Conservation (phyloP, 1,284 basidiomycete genomes). For the Melampsora occidentalis region DNA sequence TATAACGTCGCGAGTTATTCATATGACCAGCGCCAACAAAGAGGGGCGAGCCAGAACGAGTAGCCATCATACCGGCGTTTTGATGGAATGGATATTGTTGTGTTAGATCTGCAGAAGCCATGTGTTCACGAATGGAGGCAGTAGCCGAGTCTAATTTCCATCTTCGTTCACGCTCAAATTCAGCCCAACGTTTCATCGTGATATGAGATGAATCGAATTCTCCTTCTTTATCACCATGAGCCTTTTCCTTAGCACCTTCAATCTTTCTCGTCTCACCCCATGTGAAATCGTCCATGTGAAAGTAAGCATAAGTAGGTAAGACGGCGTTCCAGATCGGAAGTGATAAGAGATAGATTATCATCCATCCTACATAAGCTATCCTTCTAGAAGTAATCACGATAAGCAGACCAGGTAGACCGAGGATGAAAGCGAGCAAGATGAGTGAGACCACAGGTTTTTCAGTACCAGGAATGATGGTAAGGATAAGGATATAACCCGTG, state of each 20-base stretch:
- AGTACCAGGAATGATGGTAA: constrained; percentile 50
- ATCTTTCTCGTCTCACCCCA: constrained; percentile 56
- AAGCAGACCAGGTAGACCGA: constrained; percentile 57
- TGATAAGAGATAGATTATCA: constrained; percentile 56
- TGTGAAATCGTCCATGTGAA: constrained; percentile 56
- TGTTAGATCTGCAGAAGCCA: constrained; percentile 62
- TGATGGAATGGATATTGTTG: not conserved
- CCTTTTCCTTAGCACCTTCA: constrained; percentile 48
- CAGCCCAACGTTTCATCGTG: constrained; percentile 98
- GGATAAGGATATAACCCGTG: constrained; percentile 53
- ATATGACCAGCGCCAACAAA: constrained; percentile 11
- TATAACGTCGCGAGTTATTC: not conserved
- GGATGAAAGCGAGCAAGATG: constrained; percentile 54
- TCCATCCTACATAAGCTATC: constrained; percentile 57
- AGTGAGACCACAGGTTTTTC: constrained; percentile 50
- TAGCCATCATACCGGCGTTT: not conserved
- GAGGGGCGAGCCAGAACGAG: constrained; percentile 12
- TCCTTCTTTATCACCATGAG: constrained; percentile 65
- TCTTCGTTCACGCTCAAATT: constrained; percentile 92
- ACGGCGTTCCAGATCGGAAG: constrained; percentile 57
- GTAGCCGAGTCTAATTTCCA: constrained; percentile 73
- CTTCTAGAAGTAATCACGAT: constrained; percentile 56
- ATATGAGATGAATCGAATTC: constrained; percentile 94
- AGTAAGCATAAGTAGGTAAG: constrained; percentile 50
- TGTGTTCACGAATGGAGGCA: constrained; percentile 65